phyloP scores from a whole-genome alignment of 2,329 filamentous ascomycete species.

The Hypoxylon sp. region DNA sequence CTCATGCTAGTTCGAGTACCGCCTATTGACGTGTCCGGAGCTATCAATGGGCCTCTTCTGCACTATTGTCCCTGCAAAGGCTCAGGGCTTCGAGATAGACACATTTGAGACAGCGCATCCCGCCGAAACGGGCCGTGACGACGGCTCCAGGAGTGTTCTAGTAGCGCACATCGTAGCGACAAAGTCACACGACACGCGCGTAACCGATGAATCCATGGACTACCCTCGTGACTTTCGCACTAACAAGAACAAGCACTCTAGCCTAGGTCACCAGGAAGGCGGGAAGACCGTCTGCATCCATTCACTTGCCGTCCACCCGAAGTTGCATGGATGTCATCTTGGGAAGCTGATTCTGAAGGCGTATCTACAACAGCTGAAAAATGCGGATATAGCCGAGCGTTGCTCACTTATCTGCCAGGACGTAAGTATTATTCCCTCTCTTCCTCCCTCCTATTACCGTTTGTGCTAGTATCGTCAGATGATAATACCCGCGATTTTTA shows the following conservation, averaged over 20 bases:
- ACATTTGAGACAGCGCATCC: constrained; percentile 69
- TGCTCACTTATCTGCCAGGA: constrained; percentile 84
- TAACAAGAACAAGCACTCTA: constrained; percentile 60
- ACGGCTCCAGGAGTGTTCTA: constrained; percentile 72
- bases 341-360: constrained; percentile 81
- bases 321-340: constrained; percentile 80
- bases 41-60: constrained; percentile 87
- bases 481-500: background rate
- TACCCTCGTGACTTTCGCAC: constrained; percentile 77
- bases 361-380: constrained; percentile 83
- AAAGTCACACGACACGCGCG: constrained; percentile 72
- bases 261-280: constrained; percentile 79
- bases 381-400: constrained; percentile 77
- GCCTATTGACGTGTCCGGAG: constrained; percentile 80
- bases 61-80: constrained; percentile 66
- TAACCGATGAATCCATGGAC: constrained; percentile 84
- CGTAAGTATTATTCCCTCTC: constrained; percentile 57
- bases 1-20: constrained; percentile 77
- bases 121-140: constrained; percentile 72
- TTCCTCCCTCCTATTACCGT: background rate
- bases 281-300: constrained; percentile 86
- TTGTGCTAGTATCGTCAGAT: background rate
- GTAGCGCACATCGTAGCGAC: constrained; percentile 85
- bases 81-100: constrained; percentile 64
- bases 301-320: constrained; percentile 83